Percentiles rank a stretch among this genome's conserved stretches.
phyloP scores from a whole-genome alignment of 106 monocot genomes.

The Dendrobium catenatum region DNA sequence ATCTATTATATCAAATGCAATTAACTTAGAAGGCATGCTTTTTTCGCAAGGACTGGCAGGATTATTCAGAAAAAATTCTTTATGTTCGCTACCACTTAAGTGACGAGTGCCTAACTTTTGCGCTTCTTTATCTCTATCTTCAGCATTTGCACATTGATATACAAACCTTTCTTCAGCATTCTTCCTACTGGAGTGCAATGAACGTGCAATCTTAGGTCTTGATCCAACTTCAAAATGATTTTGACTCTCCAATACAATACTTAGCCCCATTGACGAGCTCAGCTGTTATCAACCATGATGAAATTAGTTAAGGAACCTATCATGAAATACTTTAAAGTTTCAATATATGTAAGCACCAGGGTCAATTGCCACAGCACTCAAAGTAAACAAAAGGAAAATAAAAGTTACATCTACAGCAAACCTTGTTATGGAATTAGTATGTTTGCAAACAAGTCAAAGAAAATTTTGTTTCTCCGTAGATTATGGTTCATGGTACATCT shows the following conservation, averaged over 20 bases:
- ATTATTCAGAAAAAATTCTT: slow-evolving; percentile 13
- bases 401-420: too few relatives aligned
- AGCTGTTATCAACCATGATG: not conserved
- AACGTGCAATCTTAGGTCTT: slow-evolving; percentile 14
- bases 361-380: not conserved
- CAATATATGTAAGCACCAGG: not conserved
- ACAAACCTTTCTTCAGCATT: not conserved
- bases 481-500: too few relatives aligned
- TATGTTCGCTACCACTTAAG: slow-evolving; percentile 28
- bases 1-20: slow-evolving; percentile 18
- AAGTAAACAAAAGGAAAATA: too few relatives aligned
- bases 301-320: not conserved
- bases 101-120: slow-evolving; percentile 14
- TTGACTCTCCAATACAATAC: slow-evolving; percentile 30
- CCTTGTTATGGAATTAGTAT: too few relatives aligned
- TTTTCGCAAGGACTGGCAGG: slow-evolving; percentile 39
- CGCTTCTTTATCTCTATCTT: slow-evolving; percentile 26
- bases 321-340: not conserved
- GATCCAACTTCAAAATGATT: slow-evolving; percentile 11
- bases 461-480: too few relatives aligned
- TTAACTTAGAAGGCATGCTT: slow-evolving; percentile 60
- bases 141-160: not conserved
- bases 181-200: slow-evolving; percentile 13
- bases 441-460: too few relatives aligned
- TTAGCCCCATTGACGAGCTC: slow-evolving; percentile 41